Evolutionary conservation across 2,329 filamentous ascomycete genomes (phyloP), one percentile per base, ranked within the genome.

Genomic region (Setomelanomma holmii): DNA sequence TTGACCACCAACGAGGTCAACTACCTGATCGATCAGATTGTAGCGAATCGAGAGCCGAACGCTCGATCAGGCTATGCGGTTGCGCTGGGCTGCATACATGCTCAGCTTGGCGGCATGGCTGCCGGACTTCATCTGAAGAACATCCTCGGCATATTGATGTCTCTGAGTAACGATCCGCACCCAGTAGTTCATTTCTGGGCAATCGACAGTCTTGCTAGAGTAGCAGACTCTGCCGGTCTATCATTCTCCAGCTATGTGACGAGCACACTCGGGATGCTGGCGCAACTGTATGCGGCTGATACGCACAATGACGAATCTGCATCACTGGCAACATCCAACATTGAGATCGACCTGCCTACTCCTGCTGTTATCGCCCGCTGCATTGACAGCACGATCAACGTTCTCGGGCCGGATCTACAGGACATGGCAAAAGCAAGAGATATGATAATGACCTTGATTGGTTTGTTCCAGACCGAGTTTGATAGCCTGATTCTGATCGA

Each of bases 81-180:
- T 80, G 92, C 95, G 11, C 79, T 99, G 23, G 95, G 95, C 7
- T 90, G 89, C 50, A 98, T 99, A 45, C 93, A 99, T 76, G 90
- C 91, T 16, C 92, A 96, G 72, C 90, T 99, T 27, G 96, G 95
- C 51, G 93, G 95, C 50, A 98, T 99, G 93, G 95, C 95, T 46
- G 95, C 95, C 48, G 92, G 93, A 3, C 92, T 95, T 65, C 95
- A 99, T 72, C 82, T 99, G 44, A 98, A 98, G 78, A 97, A 92
- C 1, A 97, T 99, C 43, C 84, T 97, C n/a, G 90, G 93, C 16
- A 96, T 99, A 34, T 79, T 99, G n/a, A 96, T 98, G 89, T 98
- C 95, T 6, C 82, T 99, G 8, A 93, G 92, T 73, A 96, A 93
- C 63, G 95, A 99, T 68, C 91, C 93, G 17, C 95, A 99, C 71